phyloP scores from a whole-genome alignment of 306 rosid genomes.

The Lablab purpureus region DNA sequence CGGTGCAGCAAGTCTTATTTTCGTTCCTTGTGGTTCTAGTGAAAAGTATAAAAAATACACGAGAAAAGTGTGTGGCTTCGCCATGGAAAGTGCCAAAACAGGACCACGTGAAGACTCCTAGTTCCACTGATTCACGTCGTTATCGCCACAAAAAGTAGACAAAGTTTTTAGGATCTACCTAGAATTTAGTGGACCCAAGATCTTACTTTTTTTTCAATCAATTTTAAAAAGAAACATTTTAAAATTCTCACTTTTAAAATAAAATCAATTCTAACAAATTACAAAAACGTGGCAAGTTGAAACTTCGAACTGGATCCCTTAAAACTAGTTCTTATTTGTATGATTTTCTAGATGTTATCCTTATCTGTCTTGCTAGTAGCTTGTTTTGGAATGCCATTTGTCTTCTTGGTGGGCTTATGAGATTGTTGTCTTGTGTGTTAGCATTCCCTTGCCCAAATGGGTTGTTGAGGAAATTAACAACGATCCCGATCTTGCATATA shows the following conservation, averaged over 20 bases:
- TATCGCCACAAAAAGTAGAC: neutral
- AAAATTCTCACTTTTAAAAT: neutral
- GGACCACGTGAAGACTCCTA: slow-evolving; percentile 30
- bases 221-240: neutral
- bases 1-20: neutral
- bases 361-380: neutral
- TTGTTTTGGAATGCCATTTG: neutral
- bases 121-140: neutral
- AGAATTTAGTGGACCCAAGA: neutral
- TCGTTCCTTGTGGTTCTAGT: neutral
- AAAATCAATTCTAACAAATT: neutral
- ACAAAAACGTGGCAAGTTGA: neutral
- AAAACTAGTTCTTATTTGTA: neutral
- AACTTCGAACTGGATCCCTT: too few relatives aligned
- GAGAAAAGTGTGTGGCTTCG: slow-evolving; percentile 36
- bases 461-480: slow-evolving; percentile 76
- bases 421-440: slow-evolving; percentile 41
- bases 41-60: slow-evolving; percentile 18
- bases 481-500: slow-evolving; percentile 87
- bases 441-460: slow-evolving; percentile 97
- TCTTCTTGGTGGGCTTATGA: neutral
- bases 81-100: slow-evolving; percentile 14
- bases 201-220: neutral
- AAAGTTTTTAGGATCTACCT: neutral
- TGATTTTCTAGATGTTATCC: neutral